These are phyloP conservation scores for Silene vulgaris DNA, from an alignment of 179 eudicot species.

Conservation along the genomic window DNA sequence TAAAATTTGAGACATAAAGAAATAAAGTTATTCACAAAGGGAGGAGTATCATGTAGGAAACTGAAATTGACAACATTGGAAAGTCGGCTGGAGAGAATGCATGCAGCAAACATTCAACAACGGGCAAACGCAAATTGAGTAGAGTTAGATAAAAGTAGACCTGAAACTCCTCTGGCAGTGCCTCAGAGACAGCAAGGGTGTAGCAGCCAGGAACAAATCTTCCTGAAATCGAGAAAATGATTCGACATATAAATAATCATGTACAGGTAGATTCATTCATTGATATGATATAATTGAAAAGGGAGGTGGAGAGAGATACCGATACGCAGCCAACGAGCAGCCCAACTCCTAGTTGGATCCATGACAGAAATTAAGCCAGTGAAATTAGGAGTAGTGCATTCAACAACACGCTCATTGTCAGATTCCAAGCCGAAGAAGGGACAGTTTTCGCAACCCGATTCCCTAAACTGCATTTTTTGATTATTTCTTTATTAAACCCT, in stretches of 20 bases:
- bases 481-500: neutral
- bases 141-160: slow-evolving; percentile 25
- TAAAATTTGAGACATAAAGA: too few species aligned
- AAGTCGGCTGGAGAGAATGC: too few species aligned
- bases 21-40: too few species aligned
- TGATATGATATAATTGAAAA: too few species aligned
- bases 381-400: slow-evolving; percentile 93
- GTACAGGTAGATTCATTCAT: too few species aligned
- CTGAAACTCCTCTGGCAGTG: slow-evolving; percentile 75
- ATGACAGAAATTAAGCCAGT: slow-evolving; percentile 89
- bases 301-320: slow-evolving; percentile 17
- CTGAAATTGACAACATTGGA: too few species aligned
- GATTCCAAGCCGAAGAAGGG: slow-evolving; percentile 81
- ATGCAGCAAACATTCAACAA: too few species aligned
- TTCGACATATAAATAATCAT: too few species aligned
- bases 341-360: slow-evolving; percentile 93
- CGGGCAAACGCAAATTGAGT: too few species aligned
- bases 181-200: slow-evolving; percentile 88
- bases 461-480: slow-evolving; percentile 55
- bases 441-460: slow-evolving; percentile 93
- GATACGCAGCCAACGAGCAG: slow-evolving; percentile 94
- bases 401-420: slow-evolving; percentile 80
- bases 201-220: slow-evolving; percentile 85
- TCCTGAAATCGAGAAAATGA: slow-evolving; percentile 9
- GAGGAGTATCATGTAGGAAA: too few species aligned